phyloP scores from a whole-genome alignment of 2,329 filamentous ascomycete genomes.

The Alternaria hordeiaustralica region DNA sequence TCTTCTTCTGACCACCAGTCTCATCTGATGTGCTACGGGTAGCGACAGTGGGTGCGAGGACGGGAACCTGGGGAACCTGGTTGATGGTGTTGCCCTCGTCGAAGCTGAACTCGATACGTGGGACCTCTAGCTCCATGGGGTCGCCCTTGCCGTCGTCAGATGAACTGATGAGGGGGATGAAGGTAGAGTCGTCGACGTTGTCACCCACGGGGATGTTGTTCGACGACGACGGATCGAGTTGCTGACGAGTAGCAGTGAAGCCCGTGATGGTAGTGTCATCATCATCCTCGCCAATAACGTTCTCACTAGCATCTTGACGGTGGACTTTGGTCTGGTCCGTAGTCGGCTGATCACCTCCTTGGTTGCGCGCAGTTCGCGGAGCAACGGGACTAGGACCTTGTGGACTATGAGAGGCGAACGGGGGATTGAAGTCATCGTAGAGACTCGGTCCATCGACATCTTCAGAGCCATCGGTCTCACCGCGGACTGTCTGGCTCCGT shows the following conservation, averaged over 20 bases:
- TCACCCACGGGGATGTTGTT: no score
- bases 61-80: background rate
- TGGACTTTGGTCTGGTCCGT: no score
- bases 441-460: background rate
- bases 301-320: no score
- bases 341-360: background rate
- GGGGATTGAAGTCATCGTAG: background rate
- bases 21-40: background rate
- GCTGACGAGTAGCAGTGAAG: no score
- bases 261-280: no score
- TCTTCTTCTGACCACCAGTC: background rate
- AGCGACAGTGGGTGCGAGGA: background rate
- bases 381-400: background rate
- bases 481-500: background rate
- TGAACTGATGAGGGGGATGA: background rate
- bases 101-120: background rate
- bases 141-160: background rate
- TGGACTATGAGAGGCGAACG: background rate
- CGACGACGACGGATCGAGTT: no score
- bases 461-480: background rate
- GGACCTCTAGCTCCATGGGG: no score
- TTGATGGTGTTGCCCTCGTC: background rate
- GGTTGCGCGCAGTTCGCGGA: background rate
- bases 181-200: background rate
- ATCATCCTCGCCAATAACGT: no score